Base-by-base conservation (phyloP, 495 filamentous ascomycete genomes). In the Amniculicola lignicola region DNA sequence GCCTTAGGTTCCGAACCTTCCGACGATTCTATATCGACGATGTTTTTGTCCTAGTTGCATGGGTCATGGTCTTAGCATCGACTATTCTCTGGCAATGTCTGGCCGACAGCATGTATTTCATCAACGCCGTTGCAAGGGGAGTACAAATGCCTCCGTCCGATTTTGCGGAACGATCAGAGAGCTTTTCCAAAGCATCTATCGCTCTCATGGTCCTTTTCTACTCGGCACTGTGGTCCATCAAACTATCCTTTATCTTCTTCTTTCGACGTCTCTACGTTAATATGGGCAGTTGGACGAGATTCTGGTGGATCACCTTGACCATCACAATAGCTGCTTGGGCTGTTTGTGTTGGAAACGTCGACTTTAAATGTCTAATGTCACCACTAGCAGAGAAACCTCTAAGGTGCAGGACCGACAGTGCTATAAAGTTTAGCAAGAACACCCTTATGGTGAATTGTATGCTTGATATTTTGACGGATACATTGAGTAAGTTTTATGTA, bases 11-110 rank as follows among this genome's bases (percentile, higher is more conserved):
- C 21, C 7, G 19, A 22, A 36, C 24, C 29, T 49, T 49, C 29
- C 45, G 45, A 11, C 14, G 28, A 11, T 36, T 49, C 45, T 49
- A 33, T 19, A 5, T 49, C 15, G 45, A 49, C 7, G 29, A 33
- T 33, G 29, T n/a, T 7, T 33, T 33, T n/a, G 29, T 33, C 29
- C n/a, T 33, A 7, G 7, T 33, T n/a, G 29, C 29, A 7, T 33
- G 29, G 29, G 7, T 33, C 29, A 33, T 33, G 7, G 29, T 33
- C 7, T 33, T 33, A 7, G 29, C 29, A 7, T 7, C 7, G 7
- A n/a, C 29, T n/a, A 33, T 33, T n/a, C 7, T 33, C 7, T 33
- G 29, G 29, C 29, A 33, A 33, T 7, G 7, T n/a, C 7, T 33
- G 7, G 7, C 7, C n/a, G 29, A n/a, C 7, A 7, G 7, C 29